A percentile compares a stretch with the other conserved stretches of the same genome.
Conservation (phyloP, 2,329 filamentous ascomycete genomes). For the Knoxdaviesia capensis region DNA sequence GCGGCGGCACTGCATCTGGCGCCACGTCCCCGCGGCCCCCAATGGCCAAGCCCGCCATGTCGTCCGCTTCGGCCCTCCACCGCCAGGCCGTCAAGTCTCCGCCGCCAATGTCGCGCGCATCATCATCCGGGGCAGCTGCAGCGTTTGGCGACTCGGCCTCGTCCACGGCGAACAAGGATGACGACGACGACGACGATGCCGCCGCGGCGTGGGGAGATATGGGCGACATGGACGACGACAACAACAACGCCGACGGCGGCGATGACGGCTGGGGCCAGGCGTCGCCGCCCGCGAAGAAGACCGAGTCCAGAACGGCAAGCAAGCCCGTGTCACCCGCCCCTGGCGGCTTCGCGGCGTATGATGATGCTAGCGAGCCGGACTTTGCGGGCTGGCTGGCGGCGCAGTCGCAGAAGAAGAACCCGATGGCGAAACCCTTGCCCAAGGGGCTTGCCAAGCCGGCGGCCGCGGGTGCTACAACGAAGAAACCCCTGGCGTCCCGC, state of each 20-base stretch:
- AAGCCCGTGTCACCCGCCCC: slow-evolving; percentile 6
- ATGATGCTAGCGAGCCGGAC: slow-evolving; percentile 75
- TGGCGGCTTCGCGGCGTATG: slow-evolving; percentile 1
- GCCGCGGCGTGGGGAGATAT: slow-evolving; percentile 61
- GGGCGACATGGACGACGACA: slow-evolving; percentile 30
- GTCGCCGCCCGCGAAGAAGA: slow-evolving; percentile 9
- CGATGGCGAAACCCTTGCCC: slow-evolving; percentile 43
- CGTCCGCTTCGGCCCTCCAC: slow-evolving; percentile 38
- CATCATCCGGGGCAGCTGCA: slow-evolving; percentile 16
- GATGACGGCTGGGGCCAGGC: slow-evolving; percentile 18
- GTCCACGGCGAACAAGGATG: slow-evolving; percentile 23
- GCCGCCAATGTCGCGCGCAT: slow-evolving; percentile 22
- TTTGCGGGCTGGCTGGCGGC: slow-evolving; percentile 91
- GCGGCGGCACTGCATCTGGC: background rate
- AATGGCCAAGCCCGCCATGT: slow-evolving; percentile 18
- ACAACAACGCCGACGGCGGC: slow-evolving; percentile 15
- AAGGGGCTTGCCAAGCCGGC: slow-evolving; percentile 58
- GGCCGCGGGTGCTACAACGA: slow-evolving; percentile 11
- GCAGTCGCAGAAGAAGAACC: slow-evolving; percentile 55
- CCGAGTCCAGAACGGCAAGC: background rate
- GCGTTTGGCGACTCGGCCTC: slow-evolving; percentile 6
- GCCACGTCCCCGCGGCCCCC: slow-evolving; percentile 17
- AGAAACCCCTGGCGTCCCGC: slow-evolving; percentile 14
- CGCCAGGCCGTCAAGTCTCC: slow-evolving; percentile 37
- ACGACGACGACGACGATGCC: slow-evolving; percentile 38